phyloP scores from a whole-genome alignment of 352 stramenopile species.

The Phytophthora colocasiae region DNA sequence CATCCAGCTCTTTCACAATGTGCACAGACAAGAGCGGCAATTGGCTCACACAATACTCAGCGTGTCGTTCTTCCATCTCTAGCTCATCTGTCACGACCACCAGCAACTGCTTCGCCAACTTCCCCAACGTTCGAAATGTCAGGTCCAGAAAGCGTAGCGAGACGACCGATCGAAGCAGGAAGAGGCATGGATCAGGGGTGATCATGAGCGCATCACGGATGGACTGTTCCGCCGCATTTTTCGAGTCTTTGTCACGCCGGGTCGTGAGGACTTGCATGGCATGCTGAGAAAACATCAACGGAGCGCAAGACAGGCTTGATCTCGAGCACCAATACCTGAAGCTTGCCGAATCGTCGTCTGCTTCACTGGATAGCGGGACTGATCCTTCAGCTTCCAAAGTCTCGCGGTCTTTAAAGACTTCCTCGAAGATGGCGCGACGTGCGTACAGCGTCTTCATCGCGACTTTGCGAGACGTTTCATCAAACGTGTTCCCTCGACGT shows the following conservation, averaged over 20 bases:
- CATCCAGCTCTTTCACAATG: slow-evolving; percentile 78
- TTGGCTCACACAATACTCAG: slow-evolving; percentile 63
- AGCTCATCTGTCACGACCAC: slow-evolving; percentile 48
- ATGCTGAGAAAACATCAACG: slow-evolving; percentile 80
- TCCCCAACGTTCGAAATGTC: slow-evolving; percentile 67
- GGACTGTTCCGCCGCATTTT: slow-evolving; percentile 52
- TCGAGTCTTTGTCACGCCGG: slow-evolving; percentile 73
- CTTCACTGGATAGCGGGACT: not conserved
- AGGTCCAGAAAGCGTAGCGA: slow-evolving; percentile 65
- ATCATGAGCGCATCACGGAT: slow-evolving; percentile 56
- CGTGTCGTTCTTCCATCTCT: slow-evolving; percentile 49
- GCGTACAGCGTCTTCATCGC: slow-evolving; percentile 67
- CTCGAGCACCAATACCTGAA: slow-evolving; percentile 67
- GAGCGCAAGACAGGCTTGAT: slow-evolving; percentile 48
- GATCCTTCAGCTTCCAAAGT: slow-evolving; percentile 35
- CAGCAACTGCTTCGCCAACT: slow-evolving; percentile 80
- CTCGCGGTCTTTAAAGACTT: slow-evolving; percentile 53
- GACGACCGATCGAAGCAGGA: slow-evolving; percentile 60
- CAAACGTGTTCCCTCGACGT: slow-evolving; percentile 57
- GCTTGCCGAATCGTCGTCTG: slow-evolving; percentile 27
- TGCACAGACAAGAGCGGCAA: slow-evolving; percentile 66
- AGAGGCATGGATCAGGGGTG: slow-evolving; percentile 63
- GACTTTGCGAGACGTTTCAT: slow-evolving; percentile 63
- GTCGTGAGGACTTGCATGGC: slow-evolving; percentile 72
- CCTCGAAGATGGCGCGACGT: slow-evolving; percentile 65